phyloP scores from a whole-genome alignment of 2,329 filamentous ascomycete species.

The Ceratocystis colombiana region DNA sequence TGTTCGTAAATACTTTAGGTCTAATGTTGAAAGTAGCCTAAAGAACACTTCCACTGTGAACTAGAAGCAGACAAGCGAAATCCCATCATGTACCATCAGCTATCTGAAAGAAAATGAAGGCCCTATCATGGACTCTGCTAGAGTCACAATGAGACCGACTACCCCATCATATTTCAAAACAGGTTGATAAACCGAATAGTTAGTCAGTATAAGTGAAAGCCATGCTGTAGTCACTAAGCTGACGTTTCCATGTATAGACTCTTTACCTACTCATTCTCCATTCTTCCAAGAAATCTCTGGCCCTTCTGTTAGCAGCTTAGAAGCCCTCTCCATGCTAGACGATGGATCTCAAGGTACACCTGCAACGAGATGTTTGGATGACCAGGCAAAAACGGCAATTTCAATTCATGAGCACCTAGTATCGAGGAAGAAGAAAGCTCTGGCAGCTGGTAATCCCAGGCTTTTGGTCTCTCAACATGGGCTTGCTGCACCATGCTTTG shows the following conservation, averaged over 20 bases:
- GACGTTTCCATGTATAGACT: background rate
- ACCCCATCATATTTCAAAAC: too few species aligned
- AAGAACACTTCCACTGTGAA: constrained; percentile 28
- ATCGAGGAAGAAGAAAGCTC: too few species aligned
- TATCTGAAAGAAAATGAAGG: constrained; percentile 22
- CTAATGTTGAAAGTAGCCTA: constrained; percentile 30
- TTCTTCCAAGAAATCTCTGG: background rate
- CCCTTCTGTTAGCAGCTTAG: background rate
- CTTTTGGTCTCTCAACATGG: too few species aligned
- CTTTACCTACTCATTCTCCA: background rate
- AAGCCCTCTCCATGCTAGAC: background rate
- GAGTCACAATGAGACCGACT: too few species aligned
- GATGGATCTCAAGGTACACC: background rate
- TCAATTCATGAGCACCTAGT: too few species aligned
- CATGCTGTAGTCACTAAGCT: background rate
- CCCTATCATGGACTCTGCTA: too few species aligned
- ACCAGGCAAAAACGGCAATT: too few species aligned
- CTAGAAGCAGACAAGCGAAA: constrained; percentile 28
- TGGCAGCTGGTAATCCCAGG: too few species aligned
- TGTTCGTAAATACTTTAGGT: constrained; percentile 28
- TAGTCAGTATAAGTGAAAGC: background rate
- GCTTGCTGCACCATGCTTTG: too few species aligned
- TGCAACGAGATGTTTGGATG: too few species aligned
- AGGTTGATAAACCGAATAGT: background rate
- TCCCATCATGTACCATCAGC: constrained; percentile 28